Conservation (phyloP, 2,329 filamentous ascomycete genomes). For the Cordyceps farinosa region DNA sequence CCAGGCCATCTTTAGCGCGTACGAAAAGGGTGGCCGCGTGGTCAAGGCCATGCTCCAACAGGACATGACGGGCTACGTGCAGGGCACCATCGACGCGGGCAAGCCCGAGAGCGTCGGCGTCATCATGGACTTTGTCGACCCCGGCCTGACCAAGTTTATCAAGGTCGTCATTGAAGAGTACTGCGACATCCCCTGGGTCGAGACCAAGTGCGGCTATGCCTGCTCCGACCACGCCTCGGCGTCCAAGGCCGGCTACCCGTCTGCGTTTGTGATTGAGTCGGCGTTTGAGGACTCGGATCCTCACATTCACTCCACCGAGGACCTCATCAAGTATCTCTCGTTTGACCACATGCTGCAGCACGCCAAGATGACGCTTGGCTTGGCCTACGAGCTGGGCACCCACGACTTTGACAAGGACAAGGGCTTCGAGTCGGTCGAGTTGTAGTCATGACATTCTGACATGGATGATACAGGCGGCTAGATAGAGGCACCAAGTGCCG, state of each 20-base stretch:
- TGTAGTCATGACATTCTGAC: neutral
- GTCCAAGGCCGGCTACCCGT: conserved; percentile 70
- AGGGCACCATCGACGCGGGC: conserved; percentile 78
- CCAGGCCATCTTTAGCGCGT: conserved; percentile 82
- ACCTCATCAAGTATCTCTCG: conserved; percentile 67
- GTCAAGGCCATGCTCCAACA: conserved; percentile 98
- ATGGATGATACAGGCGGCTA: too few species aligned
- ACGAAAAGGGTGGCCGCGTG: conserved; percentile 67
- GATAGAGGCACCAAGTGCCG: too few species aligned
- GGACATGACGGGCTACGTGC: conserved; percentile 91
- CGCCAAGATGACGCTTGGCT: conserved; percentile 75
- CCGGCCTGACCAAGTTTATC: conserved; percentile 80
- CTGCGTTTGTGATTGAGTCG: conserved; percentile 73
- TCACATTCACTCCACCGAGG: conserved; percentile 68
- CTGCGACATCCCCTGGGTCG: conserved; percentile 80
- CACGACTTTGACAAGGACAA: conserved; percentile 54
- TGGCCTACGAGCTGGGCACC: conserved; percentile 82
- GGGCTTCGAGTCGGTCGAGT: neutral
- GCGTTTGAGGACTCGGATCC: conserved; percentile 63
- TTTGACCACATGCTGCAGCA: conserved; percentile 94
- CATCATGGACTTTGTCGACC: conserved; percentile 87
- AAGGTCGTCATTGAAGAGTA: conserved; percentile 83
- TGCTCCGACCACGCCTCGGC: conserved; percentile 74
- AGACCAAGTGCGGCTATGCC: conserved; percentile 87
- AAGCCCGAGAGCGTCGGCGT: conserved; percentile 83